Base-by-base conservation (phyloP, 164 flowering plant genomes). In the Magnolia changhungtana region DNA sequence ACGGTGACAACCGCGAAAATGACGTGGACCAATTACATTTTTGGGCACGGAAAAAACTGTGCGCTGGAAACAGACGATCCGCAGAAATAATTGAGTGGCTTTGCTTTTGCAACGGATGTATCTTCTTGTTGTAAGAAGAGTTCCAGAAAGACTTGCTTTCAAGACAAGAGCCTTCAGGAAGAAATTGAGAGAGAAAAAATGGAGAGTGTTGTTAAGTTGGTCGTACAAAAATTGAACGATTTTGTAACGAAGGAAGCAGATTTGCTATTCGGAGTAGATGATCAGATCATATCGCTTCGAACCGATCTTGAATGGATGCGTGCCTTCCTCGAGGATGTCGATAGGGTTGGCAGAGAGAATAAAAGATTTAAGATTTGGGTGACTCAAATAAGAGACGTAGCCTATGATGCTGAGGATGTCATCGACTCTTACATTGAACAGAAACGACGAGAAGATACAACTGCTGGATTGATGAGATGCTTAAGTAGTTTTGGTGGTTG, bases 401-500 rank as follows among this genome's bases (percentile, higher is more conserved):
- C 76, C 4, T 45, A 14, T 27, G n/a, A 74, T 37, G 68, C 51
- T 8, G 76, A 74, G 31, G 76, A 74, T 27, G 21, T 64, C 68
- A 29, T 74, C 51, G 76, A 74, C 52, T 8, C 3, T 16, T 74
- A 31, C 68, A 63, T 74, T 11, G 23, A 45, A 63, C 5, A 13
- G 7, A 8, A 63, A 23, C 18, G 49, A 11, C 10, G 59, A 1
- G 59, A 8, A n/a, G n/a, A n/a, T n/a, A n/a, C 6, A 8, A 27
- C 3, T 19, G 50, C 4, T 19, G 74, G 59, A 71, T 19, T 50
- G 23, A 19, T 45, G 11, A 52, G 24, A 13, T 50, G 18, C 24
- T 14, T 75, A 10, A 77, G 69, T 50, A 52, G 52, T 1, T 5
- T 27, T 50, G 71, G 77, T 65, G 23, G 82, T 58, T 64, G 65